Percentiles rank a stretch among this genome's conserved stretches.
These are phyloP conservation scores for Tuber aestivum DNA, from an alignment of 495 filamentous ascomycete genomes.

Conservation along the genomic window DNA sequence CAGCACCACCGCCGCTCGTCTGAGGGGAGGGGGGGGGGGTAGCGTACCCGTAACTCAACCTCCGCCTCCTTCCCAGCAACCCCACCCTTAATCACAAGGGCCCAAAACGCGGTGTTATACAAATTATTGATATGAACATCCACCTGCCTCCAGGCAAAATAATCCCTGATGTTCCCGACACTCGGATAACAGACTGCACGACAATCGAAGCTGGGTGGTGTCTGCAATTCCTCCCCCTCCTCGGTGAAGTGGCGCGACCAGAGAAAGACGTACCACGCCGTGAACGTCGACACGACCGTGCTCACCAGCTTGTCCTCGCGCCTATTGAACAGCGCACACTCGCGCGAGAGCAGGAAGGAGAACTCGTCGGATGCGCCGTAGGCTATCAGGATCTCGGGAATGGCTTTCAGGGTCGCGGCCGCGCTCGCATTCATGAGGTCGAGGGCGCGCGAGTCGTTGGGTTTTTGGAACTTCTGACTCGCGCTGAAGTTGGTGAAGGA, in stretches of 20 bases:
- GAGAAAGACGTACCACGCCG: constrained; percentile 76
- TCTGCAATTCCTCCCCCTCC: constrained; percentile 47
- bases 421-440: constrained; percentile 94
- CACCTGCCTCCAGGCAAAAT: constrained; percentile 93
- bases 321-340: constrained; percentile 74
- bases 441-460: constrained; percentile 81
- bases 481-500: constrained; percentile 77
- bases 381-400: constrained; percentile 77
- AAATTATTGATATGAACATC: constrained; percentile 97
- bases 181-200: constrained; percentile 82
- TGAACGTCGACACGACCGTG: constrained; percentile 86
- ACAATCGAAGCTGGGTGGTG: constrained; percentile 85
- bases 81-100: constrained; percentile 68
- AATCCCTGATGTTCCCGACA: constrained; percentile 73
- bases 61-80: constrained; percentile 73
- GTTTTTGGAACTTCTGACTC: constrained; percentile 80
- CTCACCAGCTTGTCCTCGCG: constrained; percentile 81
- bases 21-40: not conserved
- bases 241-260: constrained; percentile 61
- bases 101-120: constrained; percentile 97
- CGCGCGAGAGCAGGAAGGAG: constrained; percentile 75
- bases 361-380: constrained; percentile 95
- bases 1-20: not conserved
- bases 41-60: constrained; percentile 60
- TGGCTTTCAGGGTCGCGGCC: constrained; percentile 69